A percentile compares a stretch with the other conserved stretches of the same genome.
Conservation (phyloP, 139 green algal genomes). For the Chlorella sp. region DNA sequence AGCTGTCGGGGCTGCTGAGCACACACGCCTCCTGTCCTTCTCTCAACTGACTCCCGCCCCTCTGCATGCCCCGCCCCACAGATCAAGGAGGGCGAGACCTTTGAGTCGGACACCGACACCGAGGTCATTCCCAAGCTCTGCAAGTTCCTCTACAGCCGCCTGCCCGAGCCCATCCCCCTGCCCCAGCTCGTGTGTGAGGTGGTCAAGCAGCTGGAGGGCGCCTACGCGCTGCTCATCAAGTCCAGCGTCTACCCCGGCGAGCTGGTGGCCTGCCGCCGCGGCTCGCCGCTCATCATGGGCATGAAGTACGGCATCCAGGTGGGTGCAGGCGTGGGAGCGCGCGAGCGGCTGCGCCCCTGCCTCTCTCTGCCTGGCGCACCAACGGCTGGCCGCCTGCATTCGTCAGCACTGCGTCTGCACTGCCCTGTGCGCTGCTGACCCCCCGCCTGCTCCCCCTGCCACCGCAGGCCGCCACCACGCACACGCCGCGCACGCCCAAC, state of each 20-base stretch:
- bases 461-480: constrained; percentile 25
- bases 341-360: too few relatives aligned
- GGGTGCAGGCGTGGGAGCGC: not conserved
- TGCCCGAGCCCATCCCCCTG: constrained; percentile 58
- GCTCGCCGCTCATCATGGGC: constrained; percentile 92
- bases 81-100: constrained; percentile 80
- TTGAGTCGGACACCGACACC: constrained; percentile 97
- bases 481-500: constrained; percentile 18
- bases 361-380: too few relatives aligned
- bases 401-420: not conserved
- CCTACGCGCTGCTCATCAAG: constrained; percentile 97
- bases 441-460: not conserved
- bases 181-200: constrained; percentile 96
- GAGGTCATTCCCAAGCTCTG: constrained; percentile 99
- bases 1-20: too few relatives aligned
- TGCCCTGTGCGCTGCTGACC: not conserved
- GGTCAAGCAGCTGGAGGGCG: constrained; percentile 94
- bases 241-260: constrained; percentile 92
- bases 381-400: too few relatives aligned
- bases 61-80: not conserved
- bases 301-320: constrained; percentile 70
- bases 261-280: constrained; percentile 95
- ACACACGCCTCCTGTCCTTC: too few relatives aligned
- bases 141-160: constrained; percentile 84
- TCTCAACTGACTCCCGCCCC: not conserved